These are phyloP conservation scores for Tylopilus plumbeoviolaceoides DNA, from an alignment of 768 basidiomycete species.

Conservation along the genomic window DNA sequence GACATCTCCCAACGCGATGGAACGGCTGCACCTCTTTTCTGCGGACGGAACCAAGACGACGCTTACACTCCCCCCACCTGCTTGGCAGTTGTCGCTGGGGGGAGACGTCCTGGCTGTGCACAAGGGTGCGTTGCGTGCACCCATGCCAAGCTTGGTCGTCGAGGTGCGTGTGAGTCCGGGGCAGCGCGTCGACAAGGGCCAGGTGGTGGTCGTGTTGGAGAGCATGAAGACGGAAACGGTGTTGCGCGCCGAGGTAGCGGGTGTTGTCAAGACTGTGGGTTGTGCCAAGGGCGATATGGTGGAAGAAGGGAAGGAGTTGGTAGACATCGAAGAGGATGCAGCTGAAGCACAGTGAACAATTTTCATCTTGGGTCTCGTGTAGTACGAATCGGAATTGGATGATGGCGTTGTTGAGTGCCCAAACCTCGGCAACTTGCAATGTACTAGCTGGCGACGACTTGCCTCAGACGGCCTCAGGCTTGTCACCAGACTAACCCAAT, in stretches of 20 bases:
- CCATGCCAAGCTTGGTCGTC: conserved; percentile 93
- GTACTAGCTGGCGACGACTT: too few species aligned
- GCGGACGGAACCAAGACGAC: conserved; percentile 56
- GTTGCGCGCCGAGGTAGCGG: conserved; percentile 63
- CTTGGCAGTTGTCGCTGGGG: conserved; percentile 67
- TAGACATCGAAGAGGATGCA: conserved; percentile 54
- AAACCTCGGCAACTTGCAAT: too few species aligned
- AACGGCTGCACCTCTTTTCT: conserved; percentile 74
- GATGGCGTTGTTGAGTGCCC: too few species aligned
- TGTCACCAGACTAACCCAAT: too few species aligned
- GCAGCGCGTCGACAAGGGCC: conserved; percentile 75
- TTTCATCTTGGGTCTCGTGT: not conserved
- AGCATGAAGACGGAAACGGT: conserved; percentile 99
- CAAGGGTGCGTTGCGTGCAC: conserved; percentile 69
- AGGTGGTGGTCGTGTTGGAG: conserved; percentile 79
- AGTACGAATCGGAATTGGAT: not conserved
- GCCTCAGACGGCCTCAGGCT: too few species aligned
- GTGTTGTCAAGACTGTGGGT: conserved; percentile 65
- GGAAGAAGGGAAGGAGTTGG: conserved; percentile 77
- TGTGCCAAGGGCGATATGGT: conserved; percentile 90
- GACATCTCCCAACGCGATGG: conserved; percentile 52
- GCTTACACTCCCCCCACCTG: conserved; percentile 62
- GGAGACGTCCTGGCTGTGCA: conserved; percentile 50
- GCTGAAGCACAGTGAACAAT: conserved; percentile 7
- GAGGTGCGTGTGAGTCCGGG: conserved; percentile 79